Evolutionary conservation across 169 alveolate species (phyloP).

Genomic region (Pseudocohnilembus persalinus): DNA sequence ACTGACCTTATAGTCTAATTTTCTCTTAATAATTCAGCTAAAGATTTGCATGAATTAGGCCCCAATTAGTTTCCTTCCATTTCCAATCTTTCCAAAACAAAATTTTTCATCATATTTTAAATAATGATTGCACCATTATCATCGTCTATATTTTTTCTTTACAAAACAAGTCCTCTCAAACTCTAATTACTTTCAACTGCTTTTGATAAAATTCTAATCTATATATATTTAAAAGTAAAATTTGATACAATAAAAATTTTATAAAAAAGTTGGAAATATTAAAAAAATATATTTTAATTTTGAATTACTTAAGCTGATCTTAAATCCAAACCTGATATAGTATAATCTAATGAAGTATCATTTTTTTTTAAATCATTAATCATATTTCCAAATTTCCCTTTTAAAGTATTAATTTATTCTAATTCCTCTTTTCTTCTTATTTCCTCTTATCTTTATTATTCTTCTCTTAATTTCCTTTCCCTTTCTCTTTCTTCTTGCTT

Average conservation of each 20-base stretch:
- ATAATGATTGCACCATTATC: constrained; percentile 51
- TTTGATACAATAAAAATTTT: too few relatives aligned
- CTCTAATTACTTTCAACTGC: constrained; percentile 54
- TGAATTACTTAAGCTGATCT: constrained; percentile 32
- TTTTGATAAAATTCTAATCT: constrained; percentile 51
- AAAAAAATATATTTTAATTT: too few relatives aligned
- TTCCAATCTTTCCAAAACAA: constrained; percentile 61
- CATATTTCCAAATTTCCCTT: constrained; percentile 57
- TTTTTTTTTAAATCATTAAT: constrained; percentile 47
- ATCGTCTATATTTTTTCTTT: constrained; percentile 56
- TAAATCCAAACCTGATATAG: constrained; percentile 52
- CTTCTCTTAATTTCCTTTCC: constrained; percentile 20
- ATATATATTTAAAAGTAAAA: too few relatives aligned
- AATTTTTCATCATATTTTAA: constrained; percentile 47
- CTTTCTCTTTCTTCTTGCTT: constrained; percentile 34
- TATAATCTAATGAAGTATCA: constrained; percentile 51
- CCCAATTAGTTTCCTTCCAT: constrained; percentile 62
- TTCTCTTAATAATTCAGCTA: constrained; percentile 44
- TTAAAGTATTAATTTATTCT: constrained; percentile 41
- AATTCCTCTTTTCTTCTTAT: constrained; percentile 55
- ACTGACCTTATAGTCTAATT: constrained; percentile 51
- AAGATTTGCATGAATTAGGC: constrained; percentile 38
- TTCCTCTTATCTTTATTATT: constrained; percentile 46
- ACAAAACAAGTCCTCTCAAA: constrained; percentile 49
- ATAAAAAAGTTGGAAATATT: background rate